Percentiles rank a stretch among this genome's conserved stretches.
Conservation (phyloP, 768 basidiomycete species). For the Gymnopilus dilepis region DNA sequence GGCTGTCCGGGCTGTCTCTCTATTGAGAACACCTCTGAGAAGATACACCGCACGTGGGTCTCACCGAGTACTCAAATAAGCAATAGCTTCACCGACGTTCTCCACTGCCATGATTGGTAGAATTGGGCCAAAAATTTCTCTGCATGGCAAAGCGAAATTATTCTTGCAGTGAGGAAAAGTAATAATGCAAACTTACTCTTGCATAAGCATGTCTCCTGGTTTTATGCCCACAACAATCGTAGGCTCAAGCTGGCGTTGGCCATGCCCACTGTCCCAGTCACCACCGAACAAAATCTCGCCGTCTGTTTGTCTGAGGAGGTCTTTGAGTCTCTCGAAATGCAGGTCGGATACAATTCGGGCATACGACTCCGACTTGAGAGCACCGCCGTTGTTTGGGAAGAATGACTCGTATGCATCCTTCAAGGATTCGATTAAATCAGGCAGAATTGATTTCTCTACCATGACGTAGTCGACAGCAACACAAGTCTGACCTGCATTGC, state of each 20-base stretch:
- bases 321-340: constrained; percentile 59
- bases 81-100: constrained; percentile 58
- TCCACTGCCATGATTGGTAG: constrained; percentile 67
- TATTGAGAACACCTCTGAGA: too few relatives aligned
- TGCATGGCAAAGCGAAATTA: too few relatives aligned
- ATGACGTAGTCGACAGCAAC: constrained; percentile 57
- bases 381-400: constrained; percentile 60
- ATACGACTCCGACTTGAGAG: constrained; percentile 48
- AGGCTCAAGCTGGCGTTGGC: constrained; percentile 56
- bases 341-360: constrained; percentile 56
- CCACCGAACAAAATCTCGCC: constrained; percentile 61
- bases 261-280: constrained; percentile 23
- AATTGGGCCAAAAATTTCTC: constrained; percentile 78
- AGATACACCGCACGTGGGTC: constrained; percentile 21
- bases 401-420: constrained; percentile 49
- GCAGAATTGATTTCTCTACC: constrained; percentile 45
- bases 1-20: too few relatives aligned
- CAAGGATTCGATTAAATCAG: constrained; percentile 50
- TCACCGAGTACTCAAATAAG: constrained; percentile 58
- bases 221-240: constrained; percentile 63
- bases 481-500: constrained; percentile 75
- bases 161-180: too few relatives aligned
- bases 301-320: constrained; percentile 56
- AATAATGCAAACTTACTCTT: constrained; percentile 46
- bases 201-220: constrained; percentile 61